phyloP scores from a whole-genome alignment of 1,284 basidiomycete genomes.

The Irpex lacteus region DNA sequence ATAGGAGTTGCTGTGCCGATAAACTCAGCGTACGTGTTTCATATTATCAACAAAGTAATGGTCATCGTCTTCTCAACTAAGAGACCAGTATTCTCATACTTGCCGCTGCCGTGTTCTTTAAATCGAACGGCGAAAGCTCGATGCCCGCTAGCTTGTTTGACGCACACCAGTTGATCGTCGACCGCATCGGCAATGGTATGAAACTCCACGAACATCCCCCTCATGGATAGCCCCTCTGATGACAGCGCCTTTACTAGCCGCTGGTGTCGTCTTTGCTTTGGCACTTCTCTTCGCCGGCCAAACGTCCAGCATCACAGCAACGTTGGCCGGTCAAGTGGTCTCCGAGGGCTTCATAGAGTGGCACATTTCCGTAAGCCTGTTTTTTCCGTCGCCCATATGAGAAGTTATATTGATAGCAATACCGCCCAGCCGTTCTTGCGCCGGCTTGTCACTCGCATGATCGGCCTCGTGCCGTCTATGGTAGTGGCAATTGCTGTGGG shows the following conservation, averaged over 20 bases:
- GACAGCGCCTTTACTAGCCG: constrained; percentile 38
- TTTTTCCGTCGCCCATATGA: constrained; percentile 1
- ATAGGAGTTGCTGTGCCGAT: constrained; percentile 83
- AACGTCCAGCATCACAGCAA: constrained; percentile 90
- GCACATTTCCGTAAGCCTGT: constrained; percentile 69
- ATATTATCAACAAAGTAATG: not conserved
- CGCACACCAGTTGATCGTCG: constrained; percentile 72
- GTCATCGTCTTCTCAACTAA: not conserved
- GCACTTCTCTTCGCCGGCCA: constrained; percentile 88
- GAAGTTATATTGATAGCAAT: not conserved
- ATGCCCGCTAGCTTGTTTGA: constrained; percentile 77
- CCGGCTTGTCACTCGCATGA: constrained; percentile 78
- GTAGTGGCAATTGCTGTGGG: constrained; percentile 82
- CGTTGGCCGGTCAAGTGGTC: constrained; percentile 89
- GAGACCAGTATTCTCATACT: constrained; percentile 26
- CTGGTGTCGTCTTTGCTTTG: constrained; percentile 83
- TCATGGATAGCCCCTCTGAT: not conserved
- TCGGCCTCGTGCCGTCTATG: constrained; percentile 89
- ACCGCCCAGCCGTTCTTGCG: constrained; percentile 67
- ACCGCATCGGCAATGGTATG: constrained; percentile 66
- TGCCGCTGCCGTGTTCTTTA: constrained; percentile 28
- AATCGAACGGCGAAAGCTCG: constrained; percentile 21
- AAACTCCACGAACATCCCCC: constrained; percentile 5
- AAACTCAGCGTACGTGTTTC: constrained; percentile 51
- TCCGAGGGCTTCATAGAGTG: constrained; percentile 94